phyloP scores from a whole-genome alignment of 2,329 filamentous ascomycete genomes.

The Pseudogymnoascus sp. region DNA sequence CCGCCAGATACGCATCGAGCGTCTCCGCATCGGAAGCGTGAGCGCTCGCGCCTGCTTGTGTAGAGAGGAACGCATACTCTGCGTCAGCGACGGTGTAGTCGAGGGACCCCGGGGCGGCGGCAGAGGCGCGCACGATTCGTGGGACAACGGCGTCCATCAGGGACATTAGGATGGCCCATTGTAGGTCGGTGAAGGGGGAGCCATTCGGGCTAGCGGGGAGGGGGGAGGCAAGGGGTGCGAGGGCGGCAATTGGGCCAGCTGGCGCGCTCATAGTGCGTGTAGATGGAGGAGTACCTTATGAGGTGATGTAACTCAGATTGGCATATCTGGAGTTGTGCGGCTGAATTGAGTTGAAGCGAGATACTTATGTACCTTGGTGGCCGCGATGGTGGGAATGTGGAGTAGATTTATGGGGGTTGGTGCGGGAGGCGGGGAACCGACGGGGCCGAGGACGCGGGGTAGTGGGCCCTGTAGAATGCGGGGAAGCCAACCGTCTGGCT shows the following conservation, averaged over 20 bases:
- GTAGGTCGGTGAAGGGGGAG: conserved; percentile 34
- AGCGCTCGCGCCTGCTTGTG: conserved; percentile 13
- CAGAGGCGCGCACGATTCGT: conserved; percentile 37
- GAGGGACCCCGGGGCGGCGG: background rate
- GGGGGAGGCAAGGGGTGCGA: background rate
- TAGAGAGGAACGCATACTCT: background rate
- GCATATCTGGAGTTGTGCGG: background rate
- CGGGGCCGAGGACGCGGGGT: background rate
- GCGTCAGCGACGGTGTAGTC: background rate
- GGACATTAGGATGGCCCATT: conserved; percentile 48
- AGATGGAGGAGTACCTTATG: background rate
- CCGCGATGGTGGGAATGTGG: background rate
- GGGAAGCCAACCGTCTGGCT: background rate
- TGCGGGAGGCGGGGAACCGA: background rate
- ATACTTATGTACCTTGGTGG: background rate
- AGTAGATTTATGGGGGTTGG: background rate
- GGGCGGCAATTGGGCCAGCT: background rate
- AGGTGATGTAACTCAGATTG: background rate
- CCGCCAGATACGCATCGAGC: conserved; percentile 45
- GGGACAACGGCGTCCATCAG: conserved; percentile 54
- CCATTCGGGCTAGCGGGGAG: background rate
- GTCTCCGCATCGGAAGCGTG: conserved; percentile 35
- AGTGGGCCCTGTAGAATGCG: background rate
- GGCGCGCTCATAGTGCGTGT: background rate
- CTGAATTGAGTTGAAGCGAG: background rate